phyloP scores from a whole-genome alignment of 108 stramenopile genomes.

The Poteriospumella lacustris region DNA sequence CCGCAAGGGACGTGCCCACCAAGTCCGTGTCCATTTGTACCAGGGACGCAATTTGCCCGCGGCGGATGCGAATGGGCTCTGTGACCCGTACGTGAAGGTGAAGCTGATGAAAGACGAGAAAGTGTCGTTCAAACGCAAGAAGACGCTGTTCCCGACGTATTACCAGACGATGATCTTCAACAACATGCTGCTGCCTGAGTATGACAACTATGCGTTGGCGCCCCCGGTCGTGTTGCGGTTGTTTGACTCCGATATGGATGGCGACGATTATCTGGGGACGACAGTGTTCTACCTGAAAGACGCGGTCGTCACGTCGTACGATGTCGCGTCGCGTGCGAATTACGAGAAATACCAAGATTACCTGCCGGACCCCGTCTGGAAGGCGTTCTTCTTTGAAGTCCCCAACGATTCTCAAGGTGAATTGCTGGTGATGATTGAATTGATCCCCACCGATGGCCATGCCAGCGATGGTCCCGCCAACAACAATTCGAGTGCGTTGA shows the following conservation, averaged over 20 bases:
- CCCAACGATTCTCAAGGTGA: conserved; percentile 43
- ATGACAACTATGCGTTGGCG: conserved; percentile 29
- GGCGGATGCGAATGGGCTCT: conserved; percentile 53
- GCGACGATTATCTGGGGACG: conserved; percentile 36
- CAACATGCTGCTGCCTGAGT: conserved; percentile 25
- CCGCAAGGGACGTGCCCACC: not conserved
- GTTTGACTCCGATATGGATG: conserved; percentile 7
- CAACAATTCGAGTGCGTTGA: no score
- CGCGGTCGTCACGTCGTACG: no score
- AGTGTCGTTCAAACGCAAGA: not conserved
- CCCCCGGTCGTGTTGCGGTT: conserved; percentile 29
- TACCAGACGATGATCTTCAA: conserved; percentile 50
- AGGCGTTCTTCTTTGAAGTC: conserved; percentile 33
- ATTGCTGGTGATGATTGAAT: conserved; percentile 42
- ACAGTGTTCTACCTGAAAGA: no score
- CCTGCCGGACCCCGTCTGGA: conserved; percentile 39
- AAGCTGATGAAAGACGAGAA: conserved; percentile 38
- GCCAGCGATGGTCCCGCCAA: no score
- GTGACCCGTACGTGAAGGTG: conserved; percentile 57
- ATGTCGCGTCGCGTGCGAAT: no score
- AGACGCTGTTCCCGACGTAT: conserved; percentile 48
- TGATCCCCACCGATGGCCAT: conserved; percentile 32
- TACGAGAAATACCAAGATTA: no score
- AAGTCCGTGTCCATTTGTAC: conserved; percentile 21
- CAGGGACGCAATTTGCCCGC: conserved; percentile 48